These are phyloP conservation scores for Ambrosiella beaveri DNA, from an alignment of 2,329 filamentous ascomycete species.

Conservation along the genomic window DNA sequence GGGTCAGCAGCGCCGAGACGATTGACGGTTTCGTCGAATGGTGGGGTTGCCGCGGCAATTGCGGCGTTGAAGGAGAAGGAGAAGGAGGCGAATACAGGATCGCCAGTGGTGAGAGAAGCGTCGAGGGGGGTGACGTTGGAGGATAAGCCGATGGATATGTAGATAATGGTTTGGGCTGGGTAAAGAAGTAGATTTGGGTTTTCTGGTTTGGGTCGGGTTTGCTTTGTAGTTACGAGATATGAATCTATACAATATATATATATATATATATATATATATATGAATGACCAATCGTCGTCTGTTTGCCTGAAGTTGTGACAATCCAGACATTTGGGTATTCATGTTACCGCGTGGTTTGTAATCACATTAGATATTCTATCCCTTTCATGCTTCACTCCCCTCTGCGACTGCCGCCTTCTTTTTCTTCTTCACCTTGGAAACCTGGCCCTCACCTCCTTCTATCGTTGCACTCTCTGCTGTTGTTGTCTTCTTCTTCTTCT, in stretches of 20 bases:
- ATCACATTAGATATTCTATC: background rate
- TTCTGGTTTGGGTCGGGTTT: slow-evolving; percentile 18
- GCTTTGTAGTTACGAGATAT: slow-evolving; percentile 22
- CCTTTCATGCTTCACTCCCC: background rate
- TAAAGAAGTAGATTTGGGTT: background rate
- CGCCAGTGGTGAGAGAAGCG: slow-evolving; percentile 19
- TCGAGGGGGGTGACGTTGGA: slow-evolving; percentile 26
- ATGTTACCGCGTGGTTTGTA: background rate
- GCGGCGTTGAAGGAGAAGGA: slow-evolving; percentile 13
- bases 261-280: background rate
- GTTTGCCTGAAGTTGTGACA: no score
- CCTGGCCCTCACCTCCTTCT: background rate
- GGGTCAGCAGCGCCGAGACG: slow-evolving; percentile 21
- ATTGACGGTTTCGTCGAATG: slow-evolving; percentile 20
- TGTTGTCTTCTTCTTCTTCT: slow-evolving; percentile 19
- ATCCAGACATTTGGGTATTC: background rate
- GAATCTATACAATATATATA: background rate
- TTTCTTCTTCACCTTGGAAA: background rate
- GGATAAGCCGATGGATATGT: slow-evolving; percentile 36
- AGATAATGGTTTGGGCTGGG: slow-evolving; percentile 14
- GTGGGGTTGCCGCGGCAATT: slow-evolving; percentile 14
- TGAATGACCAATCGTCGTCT: no score
- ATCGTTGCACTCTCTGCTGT: slow-evolving; percentile 17
- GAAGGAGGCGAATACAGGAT: background rate
- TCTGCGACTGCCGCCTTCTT: slow-evolving; percentile 2